Percentiles rank a stretch among this genome's conserved stretches.
phyloP scores from a whole-genome alignment of 1,139 yeast genomes.

The Wickerhamomyces sp. region DNA sequence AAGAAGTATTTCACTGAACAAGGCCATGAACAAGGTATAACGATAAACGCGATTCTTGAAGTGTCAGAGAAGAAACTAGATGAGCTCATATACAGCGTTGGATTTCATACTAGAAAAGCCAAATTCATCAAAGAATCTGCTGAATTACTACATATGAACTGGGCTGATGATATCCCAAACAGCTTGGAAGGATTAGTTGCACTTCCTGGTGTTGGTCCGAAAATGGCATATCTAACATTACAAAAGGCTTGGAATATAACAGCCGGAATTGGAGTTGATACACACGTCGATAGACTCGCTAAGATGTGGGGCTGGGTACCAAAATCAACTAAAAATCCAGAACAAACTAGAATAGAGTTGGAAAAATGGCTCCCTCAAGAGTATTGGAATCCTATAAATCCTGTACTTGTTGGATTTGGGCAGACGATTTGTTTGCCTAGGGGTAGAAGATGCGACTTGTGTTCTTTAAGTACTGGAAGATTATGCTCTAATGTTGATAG shows the following conservation, averaged over 20 bases:
- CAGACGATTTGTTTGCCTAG: conserved; percentile 81
- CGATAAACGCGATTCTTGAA: conserved; percentile 40
- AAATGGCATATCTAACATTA: conserved; percentile 81
- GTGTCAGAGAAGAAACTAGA: conserved; percentile 60
- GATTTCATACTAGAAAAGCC: conserved; percentile 83
- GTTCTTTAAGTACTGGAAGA: conserved; percentile 48
- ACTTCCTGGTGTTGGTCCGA: conserved; percentile 94
- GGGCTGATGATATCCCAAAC: conserved; percentile 64
- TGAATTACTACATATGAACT: conserved; percentile 44
- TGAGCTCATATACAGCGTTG: conserved; percentile 67
- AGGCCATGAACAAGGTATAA: conserved; percentile 36
- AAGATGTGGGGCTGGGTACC: conserved; percentile 80
- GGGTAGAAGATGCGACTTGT: conserved; percentile 69
- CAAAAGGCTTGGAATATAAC: conserved; percentile 79
- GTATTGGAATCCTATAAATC: conserved; percentile 82
- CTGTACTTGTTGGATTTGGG: conserved; percentile 88
- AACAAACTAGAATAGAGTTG: conserved; percentile 61
- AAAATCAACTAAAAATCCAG: conserved; percentile 58
- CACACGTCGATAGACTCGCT: conserved; percentile 80
- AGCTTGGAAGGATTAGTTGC: conserved; percentile 60
- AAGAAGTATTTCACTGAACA: conserved; percentile 41
- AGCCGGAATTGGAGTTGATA: conserved; percentile 90
- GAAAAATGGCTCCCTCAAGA: conserved; percentile 72
- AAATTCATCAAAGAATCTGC: conserved; percentile 62
- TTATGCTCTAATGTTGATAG: conserved; percentile 52